phyloP scores from a whole-genome alignment of 1,284 basidiomycete genomes.

The Sporisorium reilianum region DNA sequence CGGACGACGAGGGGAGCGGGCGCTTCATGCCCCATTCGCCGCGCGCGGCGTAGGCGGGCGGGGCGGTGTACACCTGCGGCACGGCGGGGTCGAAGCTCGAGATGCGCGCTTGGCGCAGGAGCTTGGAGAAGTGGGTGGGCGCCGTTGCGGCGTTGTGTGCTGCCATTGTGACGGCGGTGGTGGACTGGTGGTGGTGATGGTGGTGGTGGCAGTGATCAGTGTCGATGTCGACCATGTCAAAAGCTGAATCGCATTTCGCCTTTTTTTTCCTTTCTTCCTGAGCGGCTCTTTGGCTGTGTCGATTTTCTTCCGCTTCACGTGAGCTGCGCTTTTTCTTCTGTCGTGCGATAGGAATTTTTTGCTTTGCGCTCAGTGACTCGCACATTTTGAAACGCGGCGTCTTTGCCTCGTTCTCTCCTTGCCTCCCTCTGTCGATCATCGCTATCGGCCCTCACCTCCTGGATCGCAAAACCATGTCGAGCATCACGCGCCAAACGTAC shows the following conservation, averaged over 20 bases:
- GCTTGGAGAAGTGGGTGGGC: slow-evolving; percentile 53
- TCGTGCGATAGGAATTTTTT: slow-evolving; percentile 30
- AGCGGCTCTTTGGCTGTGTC: neutral
- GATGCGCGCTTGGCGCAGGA: slow-evolving; percentile 58
- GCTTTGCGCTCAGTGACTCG: neutral
- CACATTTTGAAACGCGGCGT: neutral
- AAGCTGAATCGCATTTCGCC: neutral
- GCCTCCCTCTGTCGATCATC: slow-evolving; percentile 41
- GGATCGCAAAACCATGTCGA: slow-evolving; percentile 33
- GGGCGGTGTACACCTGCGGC: slow-evolving; percentile 61
- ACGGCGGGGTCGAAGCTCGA: slow-evolving; percentile 59
- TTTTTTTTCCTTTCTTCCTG: neutral
- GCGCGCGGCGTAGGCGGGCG: slow-evolving; percentile 56
- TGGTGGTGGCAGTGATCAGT: slow-evolving; percentile 7
- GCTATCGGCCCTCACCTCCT: slow-evolving; percentile 12
- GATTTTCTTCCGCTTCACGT: slow-evolving; percentile 40
- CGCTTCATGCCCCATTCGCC: slow-evolving; percentile 67
- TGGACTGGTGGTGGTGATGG: neutral
- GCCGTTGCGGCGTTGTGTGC: slow-evolving; percentile 37
- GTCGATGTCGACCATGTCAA: neutral
- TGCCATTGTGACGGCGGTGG: slow-evolving; percentile 14
- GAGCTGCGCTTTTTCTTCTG: slow-evolving; percentile 10
- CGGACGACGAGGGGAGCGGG: slow-evolving; percentile 52
- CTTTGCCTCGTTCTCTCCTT: neutral
- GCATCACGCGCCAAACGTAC: slow-evolving; percentile 54